phyloP scores from a whole-genome alignment of 192 early-diverging fungal species.

The Mortierella antarctica region DNA sequence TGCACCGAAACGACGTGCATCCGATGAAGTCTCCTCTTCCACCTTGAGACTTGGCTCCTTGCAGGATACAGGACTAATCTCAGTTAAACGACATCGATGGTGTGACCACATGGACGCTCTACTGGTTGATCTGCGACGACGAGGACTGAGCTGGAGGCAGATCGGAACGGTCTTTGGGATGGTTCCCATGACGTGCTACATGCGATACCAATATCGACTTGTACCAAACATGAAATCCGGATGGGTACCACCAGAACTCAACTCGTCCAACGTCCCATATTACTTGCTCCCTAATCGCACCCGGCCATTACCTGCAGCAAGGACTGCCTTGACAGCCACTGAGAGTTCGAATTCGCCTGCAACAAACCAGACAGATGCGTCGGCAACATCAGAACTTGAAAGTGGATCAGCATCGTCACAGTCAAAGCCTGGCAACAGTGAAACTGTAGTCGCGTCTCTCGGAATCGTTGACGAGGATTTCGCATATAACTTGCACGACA shows the following conservation, averaged over 20 bases:
- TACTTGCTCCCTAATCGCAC: conserved; percentile 17
- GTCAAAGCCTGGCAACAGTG: background rate
- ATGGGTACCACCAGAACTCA: conserved; percentile 23
- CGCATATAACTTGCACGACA: background rate
- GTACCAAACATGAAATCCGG: conserved; percentile 6
- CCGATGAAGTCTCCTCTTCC: background rate
- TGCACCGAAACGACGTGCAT: background rate
- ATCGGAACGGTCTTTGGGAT: conserved; percentile 21
- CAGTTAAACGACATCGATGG: conserved; percentile 2
- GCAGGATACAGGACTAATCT: background rate
- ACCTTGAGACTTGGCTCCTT: background rate
- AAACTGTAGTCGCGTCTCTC: background rate
- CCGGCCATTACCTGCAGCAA: background rate
- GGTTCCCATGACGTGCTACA: conserved; percentile 12
- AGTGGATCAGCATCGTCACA: background rate
- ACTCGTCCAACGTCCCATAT: conserved; percentile 9
- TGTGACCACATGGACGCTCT: conserved; percentile 11
- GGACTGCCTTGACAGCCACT: too few species aligned
- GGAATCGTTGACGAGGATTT: conserved; percentile 10
- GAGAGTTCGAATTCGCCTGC: background rate
- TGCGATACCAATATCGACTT: conserved; percentile 13
- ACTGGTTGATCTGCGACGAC: conserved; percentile 11
- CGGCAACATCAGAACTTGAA: background rate
- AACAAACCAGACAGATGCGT: background rate
- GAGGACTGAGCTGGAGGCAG: conserved; percentile 35